phyloP scores from a whole-genome alignment of 2,329 filamentous ascomycete genomes.

The Monascus ruber region DNA sequence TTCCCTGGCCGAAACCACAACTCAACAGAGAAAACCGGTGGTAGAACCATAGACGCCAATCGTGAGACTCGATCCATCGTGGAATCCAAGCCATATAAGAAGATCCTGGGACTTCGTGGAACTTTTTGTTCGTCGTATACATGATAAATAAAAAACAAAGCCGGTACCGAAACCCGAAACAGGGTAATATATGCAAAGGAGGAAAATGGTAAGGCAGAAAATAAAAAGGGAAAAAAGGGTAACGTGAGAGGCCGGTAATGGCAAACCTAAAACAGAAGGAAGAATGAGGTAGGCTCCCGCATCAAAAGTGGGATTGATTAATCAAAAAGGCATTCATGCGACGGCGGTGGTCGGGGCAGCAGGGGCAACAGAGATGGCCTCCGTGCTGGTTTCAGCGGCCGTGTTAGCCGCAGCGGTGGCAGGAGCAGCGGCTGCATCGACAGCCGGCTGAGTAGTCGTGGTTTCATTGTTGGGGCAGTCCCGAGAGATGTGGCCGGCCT shows the following conservation, averaged over 20 bases:
- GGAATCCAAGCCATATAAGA: constrained; percentile 20
- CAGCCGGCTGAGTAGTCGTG: constrained; percentile 24
- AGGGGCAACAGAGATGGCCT: constrained; percentile 20
- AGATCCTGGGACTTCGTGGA: constrained; percentile 27
- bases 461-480: constrained; percentile 74
- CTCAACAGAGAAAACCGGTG: constrained; percentile 22
- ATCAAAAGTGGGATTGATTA: constrained; percentile 6
- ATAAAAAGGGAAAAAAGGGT: constrained; percentile 11
- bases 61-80: constrained; percentile 27
- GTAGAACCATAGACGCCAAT: constrained; percentile 33
- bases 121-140: constrained; percentile 34
- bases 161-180: constrained; percentile 16
- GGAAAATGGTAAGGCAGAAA: constrained; percentile 12
- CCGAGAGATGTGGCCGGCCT: constrained; percentile 90
- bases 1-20: constrained; percentile 20
- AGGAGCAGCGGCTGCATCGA: constrained; percentile 24
- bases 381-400: constrained; percentile 29
- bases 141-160: constrained; percentile 20
- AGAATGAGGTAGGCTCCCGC: constrained; percentile 9
- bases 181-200: constrained; percentile 30
- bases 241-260: constrained; percentile 10
- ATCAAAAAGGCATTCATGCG: constrained; percentile 24
- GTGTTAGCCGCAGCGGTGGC: constrained; percentile 18
- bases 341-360: constrained; percentile 33
- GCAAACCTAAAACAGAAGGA: constrained; percentile 21